phyloP scores from a whole-genome alignment of 1,139 yeast species.

The Yamadazyma spencermartinsiae region DNA sequence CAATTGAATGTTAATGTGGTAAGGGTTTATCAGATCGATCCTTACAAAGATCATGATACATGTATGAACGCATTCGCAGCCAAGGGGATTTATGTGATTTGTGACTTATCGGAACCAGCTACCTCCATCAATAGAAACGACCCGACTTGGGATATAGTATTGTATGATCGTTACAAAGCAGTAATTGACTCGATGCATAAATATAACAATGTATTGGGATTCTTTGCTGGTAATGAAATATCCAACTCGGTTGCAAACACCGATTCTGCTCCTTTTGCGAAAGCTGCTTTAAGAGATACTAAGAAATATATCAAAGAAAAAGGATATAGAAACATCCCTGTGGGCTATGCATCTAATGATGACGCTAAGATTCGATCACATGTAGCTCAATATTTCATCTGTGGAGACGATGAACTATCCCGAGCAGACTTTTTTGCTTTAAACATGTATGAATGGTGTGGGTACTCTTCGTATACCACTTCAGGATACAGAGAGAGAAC shows the following conservation, averaged over 20 bases:
- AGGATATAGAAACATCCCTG: slow-evolving; percentile 51
- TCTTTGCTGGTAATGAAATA: slow-evolving; percentile 65
- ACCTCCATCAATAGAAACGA: slow-evolving; percentile 47
- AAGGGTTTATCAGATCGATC: slow-evolving; percentile 57
- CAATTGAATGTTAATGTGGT: slow-evolving; percentile 54
- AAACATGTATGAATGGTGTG: slow-evolving; percentile 72
- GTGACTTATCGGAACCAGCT: slow-evolving; percentile 58
- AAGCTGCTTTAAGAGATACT: slow-evolving; percentile 60
- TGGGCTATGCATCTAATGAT: slow-evolving; percentile 65
- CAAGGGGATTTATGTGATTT: slow-evolving; percentile 56
- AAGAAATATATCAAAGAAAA: slow-evolving; percentile 46
- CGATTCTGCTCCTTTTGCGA: slow-evolving; percentile 59
- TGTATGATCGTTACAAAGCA: slow-evolving; percentile 38
- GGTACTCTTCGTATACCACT: slow-evolving; percentile 54
- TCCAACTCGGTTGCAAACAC: slow-evolving; percentile 50
- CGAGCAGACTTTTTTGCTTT: slow-evolving; percentile 56
- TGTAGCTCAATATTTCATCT: slow-evolving; percentile 51
- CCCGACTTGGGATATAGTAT: slow-evolving; percentile 49
- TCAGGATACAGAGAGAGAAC: slow-evolving; percentile 61
- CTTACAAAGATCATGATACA: slow-evolving; percentile 48
- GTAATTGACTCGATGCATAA: slow-evolving; percentile 53
- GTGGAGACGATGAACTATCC: slow-evolving; percentile 32
- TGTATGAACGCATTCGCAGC: slow-evolving; percentile 55
- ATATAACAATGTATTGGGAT: slow-evolving; percentile 54
- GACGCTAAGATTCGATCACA: slow-evolving; percentile 50